Conservation (phyloP, 257 asterid genomes). For the Capsicum baccatum region DNA sequence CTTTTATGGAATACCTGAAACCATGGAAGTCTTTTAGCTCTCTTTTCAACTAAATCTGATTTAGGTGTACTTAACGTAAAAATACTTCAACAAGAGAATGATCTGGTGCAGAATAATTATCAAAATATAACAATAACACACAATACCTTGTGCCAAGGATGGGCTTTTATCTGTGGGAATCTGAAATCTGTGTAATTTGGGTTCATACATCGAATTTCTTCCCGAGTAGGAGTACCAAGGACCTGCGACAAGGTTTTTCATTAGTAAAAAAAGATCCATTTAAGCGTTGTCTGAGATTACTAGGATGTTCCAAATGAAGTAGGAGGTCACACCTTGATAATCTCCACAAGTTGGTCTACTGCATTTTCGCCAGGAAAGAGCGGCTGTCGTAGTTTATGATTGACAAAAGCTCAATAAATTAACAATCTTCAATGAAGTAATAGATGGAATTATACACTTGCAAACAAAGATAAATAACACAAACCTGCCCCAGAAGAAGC, state of each 20-base stretch:
- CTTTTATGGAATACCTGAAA: slow-evolving; percentile 83
- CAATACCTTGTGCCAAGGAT: slow-evolving; percentile 90
- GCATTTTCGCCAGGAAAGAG: slow-evolving; percentile 96
- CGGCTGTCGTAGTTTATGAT: slow-evolving; percentile 56
- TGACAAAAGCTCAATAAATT: neutral
- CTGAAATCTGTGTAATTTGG: slow-evolving; percentile 90
- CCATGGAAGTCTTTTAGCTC: slow-evolving; percentile 34
- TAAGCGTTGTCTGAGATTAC: slow-evolving; percentile 3
- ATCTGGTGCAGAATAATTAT: neutral
- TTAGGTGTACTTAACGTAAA: neutral
- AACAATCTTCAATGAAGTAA: neutral
- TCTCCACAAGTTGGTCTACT: slow-evolving; percentile 94
- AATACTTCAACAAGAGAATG: slow-evolving; percentile 5
- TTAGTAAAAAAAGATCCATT: slow-evolving; percentile 35
- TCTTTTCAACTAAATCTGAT: slow-evolving; percentile 11
- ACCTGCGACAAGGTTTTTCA: slow-evolving; percentile 52
- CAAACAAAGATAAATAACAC: slow-evolving; percentile 33
- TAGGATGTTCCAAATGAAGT: slow-evolving; percentile 2
- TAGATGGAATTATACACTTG: slow-evolving; percentile 5
- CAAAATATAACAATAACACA: neutral
- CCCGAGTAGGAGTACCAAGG: slow-evolving; percentile 95
- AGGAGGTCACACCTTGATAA: slow-evolving; percentile 67
- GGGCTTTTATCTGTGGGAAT: slow-evolving; percentile 92
- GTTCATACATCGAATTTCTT: slow-evolving; percentile 93
- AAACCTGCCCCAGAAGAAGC: slow-evolving; percentile 89